Percentiles rank a stretch among this genome's conserved stretches.
phyloP scores from a whole-genome alignment of 2,329 filamentous ascomycete genomes.

The Trichoderma koningii region DNA sequence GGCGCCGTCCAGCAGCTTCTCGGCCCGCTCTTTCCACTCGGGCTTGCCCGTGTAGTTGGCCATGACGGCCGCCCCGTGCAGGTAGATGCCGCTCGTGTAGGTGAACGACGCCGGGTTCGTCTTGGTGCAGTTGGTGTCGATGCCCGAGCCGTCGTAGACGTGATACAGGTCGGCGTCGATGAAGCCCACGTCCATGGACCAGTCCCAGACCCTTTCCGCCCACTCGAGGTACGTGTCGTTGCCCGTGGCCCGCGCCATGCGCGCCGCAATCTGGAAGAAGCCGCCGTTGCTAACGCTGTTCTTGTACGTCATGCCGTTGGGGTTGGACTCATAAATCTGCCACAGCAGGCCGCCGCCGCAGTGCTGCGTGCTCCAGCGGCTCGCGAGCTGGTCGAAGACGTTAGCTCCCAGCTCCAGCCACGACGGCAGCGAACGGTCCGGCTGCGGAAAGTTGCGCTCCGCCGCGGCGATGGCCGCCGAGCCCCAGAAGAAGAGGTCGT shows the following conservation, averaged over 20 bases:
- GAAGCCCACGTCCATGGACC: constrained; percentile 59
- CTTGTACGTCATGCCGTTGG: constrained; percentile 77
- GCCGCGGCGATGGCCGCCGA: constrained; percentile 68
- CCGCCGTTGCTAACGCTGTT: constrained; percentile 79
- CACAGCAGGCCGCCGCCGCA: constrained; percentile 76
- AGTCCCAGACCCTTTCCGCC: constrained; percentile 68
- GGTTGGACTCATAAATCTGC: constrained; percentile 78
- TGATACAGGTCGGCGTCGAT: constrained; percentile 54
- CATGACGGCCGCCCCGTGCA: constrained; percentile 65
- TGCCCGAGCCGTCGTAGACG: constrained; percentile 65
- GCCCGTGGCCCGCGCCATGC: constrained; percentile 69
- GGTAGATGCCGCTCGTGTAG: constrained; percentile 65
- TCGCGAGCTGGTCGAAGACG: constrained; percentile 70
- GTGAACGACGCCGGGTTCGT: constrained; percentile 62
- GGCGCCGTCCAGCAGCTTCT: constrained; percentile 54
- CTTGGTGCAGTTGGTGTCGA: constrained; percentile 54
- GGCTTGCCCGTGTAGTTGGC: constrained; percentile 60
- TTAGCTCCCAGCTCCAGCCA: constrained; percentile 70
- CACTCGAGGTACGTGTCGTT: constrained; percentile 67
- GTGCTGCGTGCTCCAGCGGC: constrained; percentile 66
- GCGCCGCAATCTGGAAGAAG: constrained; percentile 80
- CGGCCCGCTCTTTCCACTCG: constrained; percentile 57
- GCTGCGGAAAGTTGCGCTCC: constrained; percentile 67
- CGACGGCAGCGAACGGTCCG: constrained; percentile 56
- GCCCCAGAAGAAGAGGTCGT: constrained; percentile 75